Conservation (phyloP, 2,329 filamentous ascomycete species). For the Sclerotinia spermophila region DNA sequence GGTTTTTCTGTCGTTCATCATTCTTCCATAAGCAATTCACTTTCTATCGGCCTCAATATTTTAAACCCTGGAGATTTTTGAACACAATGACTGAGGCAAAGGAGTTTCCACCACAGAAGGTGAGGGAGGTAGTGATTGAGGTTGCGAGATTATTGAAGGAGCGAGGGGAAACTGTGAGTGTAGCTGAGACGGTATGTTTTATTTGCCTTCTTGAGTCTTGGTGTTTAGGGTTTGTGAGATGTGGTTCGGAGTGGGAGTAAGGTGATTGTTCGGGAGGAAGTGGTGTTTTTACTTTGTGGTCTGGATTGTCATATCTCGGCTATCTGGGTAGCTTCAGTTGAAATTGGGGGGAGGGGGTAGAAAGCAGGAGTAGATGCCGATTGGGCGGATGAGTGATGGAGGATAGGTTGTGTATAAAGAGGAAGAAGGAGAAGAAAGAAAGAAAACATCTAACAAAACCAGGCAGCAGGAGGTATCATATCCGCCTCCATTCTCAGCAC, state of each 20-base stretch:
- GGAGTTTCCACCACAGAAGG: conserved; percentile 32
- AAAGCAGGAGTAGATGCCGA: too few species aligned
- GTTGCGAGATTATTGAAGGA: conserved; percentile 52
- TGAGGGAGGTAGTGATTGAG: conserved; percentile 39
- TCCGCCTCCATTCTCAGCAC: conserved; percentile 55
- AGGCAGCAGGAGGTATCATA: conserved; percentile 61
- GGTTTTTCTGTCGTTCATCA: neutral
- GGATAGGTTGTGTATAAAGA: too few species aligned
- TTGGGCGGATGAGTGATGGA: neutral
- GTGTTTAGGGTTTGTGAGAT: neutral
- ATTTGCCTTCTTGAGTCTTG: neutral
- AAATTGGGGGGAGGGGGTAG: too few species aligned
- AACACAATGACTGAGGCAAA: conserved; percentile 4
- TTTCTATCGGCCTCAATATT: neutral
- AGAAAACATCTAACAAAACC: neutral
- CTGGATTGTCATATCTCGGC: neutral
- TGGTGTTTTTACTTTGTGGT: neutral
- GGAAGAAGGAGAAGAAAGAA: neutral
- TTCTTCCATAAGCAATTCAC: neutral
- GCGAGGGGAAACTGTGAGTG: conserved; percentile 53
- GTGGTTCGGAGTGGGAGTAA: neutral
- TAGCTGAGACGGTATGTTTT: conserved; percentile 55
- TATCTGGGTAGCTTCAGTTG: too few species aligned
- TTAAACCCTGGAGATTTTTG: neutral
- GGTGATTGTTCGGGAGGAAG: neutral